These are phyloP conservation scores for Puya raimondii DNA, from an alignment of 176 grass and related monocot species.

Conservation along the genomic window DNA sequence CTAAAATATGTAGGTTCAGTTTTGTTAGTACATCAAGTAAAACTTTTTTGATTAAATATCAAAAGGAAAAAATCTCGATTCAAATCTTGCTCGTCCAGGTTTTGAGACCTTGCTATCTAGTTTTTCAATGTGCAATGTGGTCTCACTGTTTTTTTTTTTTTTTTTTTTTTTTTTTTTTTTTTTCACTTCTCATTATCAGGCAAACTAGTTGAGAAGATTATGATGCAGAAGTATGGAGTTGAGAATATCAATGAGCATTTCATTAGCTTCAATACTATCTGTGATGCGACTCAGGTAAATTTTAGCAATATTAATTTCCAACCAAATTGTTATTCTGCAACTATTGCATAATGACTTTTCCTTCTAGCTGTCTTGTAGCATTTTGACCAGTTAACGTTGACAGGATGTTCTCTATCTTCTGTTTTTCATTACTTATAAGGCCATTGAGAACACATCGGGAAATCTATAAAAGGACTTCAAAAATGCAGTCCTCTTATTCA, in stretches of 20 bases:
- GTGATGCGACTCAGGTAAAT: slow-evolving; percentile 93
- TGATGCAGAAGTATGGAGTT: slow-evolving; percentile 85
- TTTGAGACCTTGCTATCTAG: background rate
- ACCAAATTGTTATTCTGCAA: background rate
- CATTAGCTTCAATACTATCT: slow-evolving; percentile 90
- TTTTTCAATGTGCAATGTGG: background rate
- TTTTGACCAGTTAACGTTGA: no score
- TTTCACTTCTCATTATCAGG: slow-evolving; percentile 30
- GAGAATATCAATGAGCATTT: slow-evolving; percentile 84
- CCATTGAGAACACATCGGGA: no score
- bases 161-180: background rate
- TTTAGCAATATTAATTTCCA: background rate
- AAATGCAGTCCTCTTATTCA: no score
- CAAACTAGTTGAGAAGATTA: slow-evolving; percentile 84
- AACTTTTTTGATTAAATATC: no score
- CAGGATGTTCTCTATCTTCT: no score
- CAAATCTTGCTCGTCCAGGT: background rate
- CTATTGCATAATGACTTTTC: background rate
- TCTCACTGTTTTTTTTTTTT: background rate
- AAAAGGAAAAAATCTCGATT: no score
- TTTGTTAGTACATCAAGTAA: no score
- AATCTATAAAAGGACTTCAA: no score
- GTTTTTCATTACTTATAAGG: no score
- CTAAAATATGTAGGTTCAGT: no score
- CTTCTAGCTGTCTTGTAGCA: no score